Evolutionary conservation across 2,329 filamentous ascomycete genomes (phyloP), one percentile per base, ranked within the genome.

Genomic region (Penicillium sp.): DNA sequence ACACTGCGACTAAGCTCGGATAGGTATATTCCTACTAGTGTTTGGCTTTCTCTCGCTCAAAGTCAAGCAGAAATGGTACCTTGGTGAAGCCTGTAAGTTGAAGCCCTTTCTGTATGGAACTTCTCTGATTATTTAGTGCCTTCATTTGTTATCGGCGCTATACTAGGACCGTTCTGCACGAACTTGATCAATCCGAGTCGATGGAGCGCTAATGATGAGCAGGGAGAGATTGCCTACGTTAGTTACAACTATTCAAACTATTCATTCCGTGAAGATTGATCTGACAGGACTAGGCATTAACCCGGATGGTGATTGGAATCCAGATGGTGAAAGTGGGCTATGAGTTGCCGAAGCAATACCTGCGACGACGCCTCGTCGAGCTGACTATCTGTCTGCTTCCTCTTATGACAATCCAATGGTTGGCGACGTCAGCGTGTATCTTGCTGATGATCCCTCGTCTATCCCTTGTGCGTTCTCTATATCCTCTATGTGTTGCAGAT

Each of bases 271-370:
- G 22, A 31, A 20, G n/a, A 22, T 13, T 14, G 40, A 22, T 20
- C 53, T 58, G 38, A 55, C 20, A 1, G 6, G 34, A 3, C 4
- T 14, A 73, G 61, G 75, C 75, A 10, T 56, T 82, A 6, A 74
- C 73, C 50, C 73, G 80, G n/a, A 69, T 84, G 23, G 78, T 83
- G 48, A 82, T 84, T 46, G 78, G 79, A 3, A 72, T 83, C 1
- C 80, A 84, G 54, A 70, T 83, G n/a, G 71, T 82, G 28, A 83
- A 83, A 48, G 79, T 78, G 2, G 81, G 80, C 22, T 83, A 78
- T 54, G 78, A 84, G 56, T 66, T 84, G 1, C 81, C 80, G 0
- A 76, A 77, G 35, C 76, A 74, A 57, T 84, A 83, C 60, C 66
- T 75, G 32, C 61, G 63, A 46, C 58, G 63, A 1, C 74, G 73